phyloP scores from a whole-genome alignment of 441 rosid species.

The Pelargonium australe region DNA sequence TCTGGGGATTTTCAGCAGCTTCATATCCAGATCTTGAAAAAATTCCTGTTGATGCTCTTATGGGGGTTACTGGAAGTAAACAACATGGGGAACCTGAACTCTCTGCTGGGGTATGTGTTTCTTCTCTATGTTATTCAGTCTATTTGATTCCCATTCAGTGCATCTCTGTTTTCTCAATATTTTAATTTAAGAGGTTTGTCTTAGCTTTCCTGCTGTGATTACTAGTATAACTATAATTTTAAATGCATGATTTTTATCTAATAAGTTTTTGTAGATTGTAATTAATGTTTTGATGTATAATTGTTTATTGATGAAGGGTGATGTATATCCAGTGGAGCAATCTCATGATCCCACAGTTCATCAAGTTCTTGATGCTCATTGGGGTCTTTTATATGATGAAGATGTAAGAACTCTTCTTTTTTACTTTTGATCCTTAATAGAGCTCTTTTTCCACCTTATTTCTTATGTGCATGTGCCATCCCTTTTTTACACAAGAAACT shows the following conservation, averaged over 20 bases:
- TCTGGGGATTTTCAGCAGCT: conserved; percentile 93
- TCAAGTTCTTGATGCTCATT: conserved; percentile 91
- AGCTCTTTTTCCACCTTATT: too few relatives aligned
- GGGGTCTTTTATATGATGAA: conserved; percentile 86
- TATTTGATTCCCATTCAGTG: conserved; percentile 6
- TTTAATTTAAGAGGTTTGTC: not conserved
- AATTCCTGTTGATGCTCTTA: conserved; percentile 34
- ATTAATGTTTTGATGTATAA: conserved; percentile 14
- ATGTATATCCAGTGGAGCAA: conserved; percentile 87
- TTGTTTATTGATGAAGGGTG: conserved; percentile 52
- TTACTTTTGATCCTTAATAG: too few relatives aligned
- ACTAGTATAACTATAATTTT: not conserved
- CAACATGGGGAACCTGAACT: conserved; percentile 33
- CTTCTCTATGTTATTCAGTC: conserved; percentile 22
- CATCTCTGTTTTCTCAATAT: not conserved
- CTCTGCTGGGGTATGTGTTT: conserved; percentile 50
- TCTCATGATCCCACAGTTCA: conserved; percentile 38
- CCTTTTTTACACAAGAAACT: too few relatives aligned
- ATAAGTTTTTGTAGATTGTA: not conserved
- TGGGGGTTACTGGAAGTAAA: conserved; percentile 34
- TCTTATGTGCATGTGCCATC: too few relatives aligned
- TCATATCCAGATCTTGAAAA: conserved; percentile 88
- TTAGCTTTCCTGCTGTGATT: not conserved
- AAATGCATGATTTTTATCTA: not conserved
- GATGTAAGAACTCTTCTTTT: conserved; percentile 49